Conservation (phyloP, 257 asterid species). For the Marsdenia floribunda region DNA sequence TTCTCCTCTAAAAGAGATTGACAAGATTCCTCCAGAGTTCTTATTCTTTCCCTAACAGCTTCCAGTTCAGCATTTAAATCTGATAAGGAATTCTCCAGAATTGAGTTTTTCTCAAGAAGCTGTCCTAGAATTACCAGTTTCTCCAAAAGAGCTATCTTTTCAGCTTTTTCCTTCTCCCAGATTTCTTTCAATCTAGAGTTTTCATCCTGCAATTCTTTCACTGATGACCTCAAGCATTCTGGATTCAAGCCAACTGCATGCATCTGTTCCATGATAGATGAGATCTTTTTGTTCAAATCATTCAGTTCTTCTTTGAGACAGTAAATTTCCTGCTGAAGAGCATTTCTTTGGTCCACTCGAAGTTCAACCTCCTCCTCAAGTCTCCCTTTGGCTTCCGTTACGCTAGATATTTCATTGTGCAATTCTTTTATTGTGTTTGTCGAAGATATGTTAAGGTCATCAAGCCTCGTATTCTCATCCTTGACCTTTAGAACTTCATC, state of each 20-base stretch:
- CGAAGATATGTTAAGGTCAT: slow-evolving; percentile 54
- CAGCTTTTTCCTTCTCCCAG: slow-evolving; percentile 50
- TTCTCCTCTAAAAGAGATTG: slow-evolving; percentile 61
- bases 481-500: slow-evolving; percentile 58
- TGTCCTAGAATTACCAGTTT: slow-evolving; percentile 65
- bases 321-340: slow-evolving; percentile 93
- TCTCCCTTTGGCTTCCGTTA: slow-evolving; percentile 56
- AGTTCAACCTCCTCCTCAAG: slow-evolving; percentile 88
- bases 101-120: slow-evolving; percentile 77
- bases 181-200: slow-evolving; percentile 50
- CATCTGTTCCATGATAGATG: slow-evolving; percentile 56
- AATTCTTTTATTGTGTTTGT: slow-evolving; percentile 54
- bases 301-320: slow-evolving; percentile 84
- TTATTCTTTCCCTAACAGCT: slow-evolving; percentile 62
- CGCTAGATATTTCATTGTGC: slow-evolving; percentile 62
- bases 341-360: slow-evolving; percentile 79
- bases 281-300: slow-evolving; percentile 52
- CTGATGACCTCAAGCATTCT: slow-evolving; percentile 52
- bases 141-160: slow-evolving; percentile 59
- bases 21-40: slow-evolving; percentile 58
- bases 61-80: slow-evolving; percentile 79
- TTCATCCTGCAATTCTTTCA: slow-evolving; percentile 57
- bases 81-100: slow-evolving; percentile 73
- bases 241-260: slow-evolving; percentile 58
- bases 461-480: slow-evolving; percentile 69